These are phyloP conservation scores for Wickerhamomyces rabaulensis DNA, from an alignment of 805 yeast genomes.

Conservation along the genomic window DNA sequence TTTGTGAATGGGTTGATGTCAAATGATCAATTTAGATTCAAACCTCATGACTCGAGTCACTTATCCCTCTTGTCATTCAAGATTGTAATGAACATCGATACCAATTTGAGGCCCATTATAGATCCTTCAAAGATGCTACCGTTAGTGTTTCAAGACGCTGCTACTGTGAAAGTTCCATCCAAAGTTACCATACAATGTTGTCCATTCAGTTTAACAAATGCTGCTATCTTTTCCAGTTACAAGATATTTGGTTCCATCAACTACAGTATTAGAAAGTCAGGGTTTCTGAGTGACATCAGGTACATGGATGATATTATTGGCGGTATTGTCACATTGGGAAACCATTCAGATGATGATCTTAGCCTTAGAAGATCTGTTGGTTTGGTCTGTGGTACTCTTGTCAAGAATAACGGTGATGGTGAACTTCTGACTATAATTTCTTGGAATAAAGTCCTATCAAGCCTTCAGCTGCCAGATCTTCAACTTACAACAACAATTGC, in stretches of 20 bases:
- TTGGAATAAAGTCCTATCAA: conserved; percentile 19
- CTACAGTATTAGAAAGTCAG: conserved; percentile 10
- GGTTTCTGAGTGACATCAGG: conserved; percentile 20
- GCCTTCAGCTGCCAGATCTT: conserved; percentile 8
- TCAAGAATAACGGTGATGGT: conserved; percentile 26
- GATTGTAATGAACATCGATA: conserved; percentile 1
- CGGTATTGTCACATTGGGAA: conserved; percentile 15
- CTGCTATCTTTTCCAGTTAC: conserved; percentile 22
- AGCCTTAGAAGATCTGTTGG: conserved; percentile 16
- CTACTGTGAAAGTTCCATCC: conserved; percentile 11
- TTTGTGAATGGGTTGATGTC: conserved; percentile 9
- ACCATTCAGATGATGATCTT: not conserved
- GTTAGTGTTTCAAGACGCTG: conserved; percentile 8
- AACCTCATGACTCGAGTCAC: conserved; percentile 9
- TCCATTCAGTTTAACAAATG: conserved; percentile 26
- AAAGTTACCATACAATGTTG: conserved; percentile 19
- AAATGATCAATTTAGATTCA: conserved; percentile 14
- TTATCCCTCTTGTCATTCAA: conserved; percentile 17
- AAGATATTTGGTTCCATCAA: conserved; percentile 16
- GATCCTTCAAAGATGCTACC: conserved; percentile 6
- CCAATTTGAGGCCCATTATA: conserved; percentile 9
- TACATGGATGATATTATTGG: conserved; percentile 25
- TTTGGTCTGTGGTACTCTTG: conserved; percentile 17
- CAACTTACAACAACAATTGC: not conserved
- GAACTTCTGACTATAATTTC: conserved; percentile 19